Evolutionary conservation across 108 stramenopile genomes (phyloP).

Genomic region (Poteriospumella lacustris): DNA sequence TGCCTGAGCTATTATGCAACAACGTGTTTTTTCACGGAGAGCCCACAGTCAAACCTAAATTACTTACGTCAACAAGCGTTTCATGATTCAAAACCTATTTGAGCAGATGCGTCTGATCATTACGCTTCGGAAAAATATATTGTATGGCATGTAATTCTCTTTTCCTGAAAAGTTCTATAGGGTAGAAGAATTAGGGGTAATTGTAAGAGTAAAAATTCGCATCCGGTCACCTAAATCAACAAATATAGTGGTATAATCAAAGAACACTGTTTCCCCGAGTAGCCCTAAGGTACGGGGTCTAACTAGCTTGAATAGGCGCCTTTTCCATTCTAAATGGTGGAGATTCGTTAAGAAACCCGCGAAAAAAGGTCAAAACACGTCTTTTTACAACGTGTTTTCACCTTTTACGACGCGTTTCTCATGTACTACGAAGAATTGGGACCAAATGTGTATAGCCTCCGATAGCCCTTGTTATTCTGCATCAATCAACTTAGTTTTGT

Average conservation of each 20-base stretch:
- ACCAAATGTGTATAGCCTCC: constrained; percentile 2
- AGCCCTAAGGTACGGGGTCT: constrained; percentile 6
- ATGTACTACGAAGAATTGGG: constrained; percentile 7
- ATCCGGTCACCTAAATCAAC: constrained; percentile 7
- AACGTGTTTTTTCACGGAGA: constrained; percentile 7
- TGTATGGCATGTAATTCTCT: constrained; percentile 8
- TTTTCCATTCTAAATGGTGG: neutral
- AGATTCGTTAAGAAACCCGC: neutral
- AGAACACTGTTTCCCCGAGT: constrained; percentile 6
- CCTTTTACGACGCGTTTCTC: constrained; percentile 6
- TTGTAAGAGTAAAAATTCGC: constrained; percentile 8
- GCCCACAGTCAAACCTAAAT: constrained; percentile 7
- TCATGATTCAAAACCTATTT: constrained; percentile 9
- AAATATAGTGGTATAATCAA: constrained; percentile 9
- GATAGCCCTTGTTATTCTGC: constrained; percentile 7
- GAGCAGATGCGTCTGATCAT: constrained; percentile 6
- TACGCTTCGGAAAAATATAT: constrained; percentile 8
- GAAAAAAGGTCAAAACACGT: constrained; percentile 3
- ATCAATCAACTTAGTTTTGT: constrained; percentile 9
- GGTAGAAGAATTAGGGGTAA: constrained; percentile 7
- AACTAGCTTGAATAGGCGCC: constrained; percentile 6
- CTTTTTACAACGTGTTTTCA: constrained; percentile 8
- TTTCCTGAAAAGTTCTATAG: constrained; percentile 2
- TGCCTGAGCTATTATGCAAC: neutral
- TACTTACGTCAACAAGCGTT: constrained; percentile 7